phyloP scores from a whole-genome alignment of 148 eudicot genomes.

The Limonium bicolor region DNA sequence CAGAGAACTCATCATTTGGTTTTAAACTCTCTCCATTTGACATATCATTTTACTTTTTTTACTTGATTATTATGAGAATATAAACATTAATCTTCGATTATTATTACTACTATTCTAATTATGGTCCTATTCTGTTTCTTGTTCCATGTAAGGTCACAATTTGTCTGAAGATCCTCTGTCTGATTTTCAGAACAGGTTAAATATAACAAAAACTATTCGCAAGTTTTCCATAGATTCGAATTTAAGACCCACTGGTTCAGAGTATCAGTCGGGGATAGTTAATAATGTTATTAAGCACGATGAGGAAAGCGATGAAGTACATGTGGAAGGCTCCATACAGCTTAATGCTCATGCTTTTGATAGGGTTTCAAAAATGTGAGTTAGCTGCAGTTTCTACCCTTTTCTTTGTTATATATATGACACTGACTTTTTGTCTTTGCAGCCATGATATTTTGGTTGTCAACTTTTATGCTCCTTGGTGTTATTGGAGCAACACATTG shows the following conservation, averaged over 20 bases:
- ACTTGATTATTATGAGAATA: too few species aligned
- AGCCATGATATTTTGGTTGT: slow-evolving; percentile 72
- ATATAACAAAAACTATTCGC: slow-evolving; percentile 83
- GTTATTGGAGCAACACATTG: slow-evolving; percentile 80
- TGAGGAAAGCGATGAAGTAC: slow-evolving; percentile 56
- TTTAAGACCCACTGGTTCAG: slow-evolving; percentile 56
- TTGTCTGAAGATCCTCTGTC: too few species aligned
- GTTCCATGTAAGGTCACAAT: too few species aligned
- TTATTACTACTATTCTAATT: too few species aligned
- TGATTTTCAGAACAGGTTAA: slow-evolving; percentile 91
- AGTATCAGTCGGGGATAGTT: slow-evolving; percentile 46
- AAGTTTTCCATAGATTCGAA: slow-evolving; percentile 65
- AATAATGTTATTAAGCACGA: slow-evolving; percentile 55
- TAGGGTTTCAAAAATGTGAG: slow-evolving; percentile 61
- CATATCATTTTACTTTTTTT: too few species aligned
- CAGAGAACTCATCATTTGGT: too few species aligned
- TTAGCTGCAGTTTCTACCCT: slow-evolving; percentile 6
- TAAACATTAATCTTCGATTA: too few species aligned
- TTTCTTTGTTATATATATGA: too few species aligned
- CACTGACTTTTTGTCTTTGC: slow-evolving; percentile 17
- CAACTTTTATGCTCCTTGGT: slow-evolving; percentile 94
- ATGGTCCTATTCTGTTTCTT: too few species aligned
- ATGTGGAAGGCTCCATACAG: slow-evolving; percentile 61
- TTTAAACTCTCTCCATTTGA: too few species aligned
- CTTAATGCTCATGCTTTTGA: slow-evolving; percentile 57